Percentiles rank a stretch among this genome's conserved stretches.
These are phyloP conservation scores for Trichoderma afroharzianum DNA, from an alignment of 2,329 filamentous ascomycete genomes.

Conservation along the genomic window DNA sequence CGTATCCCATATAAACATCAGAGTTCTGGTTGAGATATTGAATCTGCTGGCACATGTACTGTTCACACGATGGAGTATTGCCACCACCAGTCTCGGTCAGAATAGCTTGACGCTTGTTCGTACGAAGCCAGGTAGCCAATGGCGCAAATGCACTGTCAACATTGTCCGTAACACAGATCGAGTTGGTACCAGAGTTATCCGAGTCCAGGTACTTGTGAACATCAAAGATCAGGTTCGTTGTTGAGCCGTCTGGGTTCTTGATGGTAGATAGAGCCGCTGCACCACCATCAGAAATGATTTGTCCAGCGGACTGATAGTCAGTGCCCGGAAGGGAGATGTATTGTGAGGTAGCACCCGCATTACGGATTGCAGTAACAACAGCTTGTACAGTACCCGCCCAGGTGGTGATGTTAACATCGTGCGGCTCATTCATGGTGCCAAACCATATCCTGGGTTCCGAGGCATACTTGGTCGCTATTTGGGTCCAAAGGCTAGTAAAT, in stretches of 20 bases:
- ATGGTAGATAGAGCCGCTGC: constrained; percentile 48
- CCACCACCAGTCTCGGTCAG: constrained; percentile 11
- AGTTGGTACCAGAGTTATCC: constrained; percentile 50
- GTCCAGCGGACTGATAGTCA: constrained; percentile 47
- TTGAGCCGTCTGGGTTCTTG: constrained; percentile 53
- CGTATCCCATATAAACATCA: constrained; percentile 2
- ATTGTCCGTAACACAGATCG: constrained; percentile 48
- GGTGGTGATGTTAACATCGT: constrained; percentile 48
- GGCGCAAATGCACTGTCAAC: constrained; percentile 40
- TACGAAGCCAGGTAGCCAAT: constrained; percentile 37
- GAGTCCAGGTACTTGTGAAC: constrained; percentile 56
- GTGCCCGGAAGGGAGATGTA: constrained; percentile 61
- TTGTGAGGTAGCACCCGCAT: constrained; percentile 48
- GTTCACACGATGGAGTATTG: background rate
- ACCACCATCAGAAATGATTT: constrained; percentile 43
- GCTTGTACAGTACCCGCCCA: constrained; percentile 59
- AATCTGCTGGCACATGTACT: constrained; percentile 5
- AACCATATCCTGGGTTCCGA: constrained; percentile 56
- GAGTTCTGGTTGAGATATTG: background rate
- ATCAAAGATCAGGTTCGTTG: constrained; percentile 51
- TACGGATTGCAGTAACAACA: constrained; percentile 59
- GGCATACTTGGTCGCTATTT: constrained; percentile 41
- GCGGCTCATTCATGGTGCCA: constrained; percentile 65
- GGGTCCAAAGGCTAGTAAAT: constrained; percentile 55
- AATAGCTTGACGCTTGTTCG: constrained; percentile 9